Evolutionary conservation across 208 protist genomes (phyloP).

Genomic region (Entamoeba invadens): DNA sequence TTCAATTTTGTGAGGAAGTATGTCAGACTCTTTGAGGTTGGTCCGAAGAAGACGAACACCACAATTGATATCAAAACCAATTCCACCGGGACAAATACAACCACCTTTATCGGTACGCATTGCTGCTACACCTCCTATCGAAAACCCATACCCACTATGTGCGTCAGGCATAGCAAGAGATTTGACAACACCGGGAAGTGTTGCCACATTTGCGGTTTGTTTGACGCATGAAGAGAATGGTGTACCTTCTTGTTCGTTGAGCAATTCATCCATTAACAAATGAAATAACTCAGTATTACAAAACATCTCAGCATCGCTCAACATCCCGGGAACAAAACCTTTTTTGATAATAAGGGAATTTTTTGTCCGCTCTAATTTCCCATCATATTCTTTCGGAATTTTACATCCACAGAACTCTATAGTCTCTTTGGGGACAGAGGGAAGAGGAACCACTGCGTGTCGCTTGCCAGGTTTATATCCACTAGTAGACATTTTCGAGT

Average conservation of each 20-base stretch:
- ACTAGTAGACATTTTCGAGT: not conserved
- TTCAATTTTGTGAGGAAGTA: conserved; percentile 20
- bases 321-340: not conserved
- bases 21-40: conserved; percentile 42
- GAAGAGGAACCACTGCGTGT: not conserved
- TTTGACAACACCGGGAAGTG: conserved; percentile 58
- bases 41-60: conserved; percentile 65
- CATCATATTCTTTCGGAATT: not conserved
- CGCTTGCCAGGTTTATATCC: not conserved
- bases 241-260: not conserved
- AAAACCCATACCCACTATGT: conserved; percentile 68
- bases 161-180: conserved; percentile 62
- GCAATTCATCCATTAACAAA: not conserved
- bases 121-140: conserved; percentile 70
- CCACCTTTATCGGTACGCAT: conserved; percentile 57
- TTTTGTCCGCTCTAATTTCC: not conserved
- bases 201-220: conserved; percentile 62
- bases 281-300: not conserved
- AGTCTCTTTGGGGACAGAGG: not conserved
- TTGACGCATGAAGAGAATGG: conserved; percentile 47
- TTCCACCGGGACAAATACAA: conserved; percentile 58
- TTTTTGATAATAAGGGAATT: not conserved
- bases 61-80: conserved; percentile 66
- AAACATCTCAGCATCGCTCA: not conserved
- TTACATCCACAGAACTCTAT: not conserved